Percentiles rank a stretch among this genome's conserved stretches.
Evolutionary conservation across 495 filamentous ascomycete genomes (phyloP).

Genomic region (Aspergillus saccharolyticus): DNA sequence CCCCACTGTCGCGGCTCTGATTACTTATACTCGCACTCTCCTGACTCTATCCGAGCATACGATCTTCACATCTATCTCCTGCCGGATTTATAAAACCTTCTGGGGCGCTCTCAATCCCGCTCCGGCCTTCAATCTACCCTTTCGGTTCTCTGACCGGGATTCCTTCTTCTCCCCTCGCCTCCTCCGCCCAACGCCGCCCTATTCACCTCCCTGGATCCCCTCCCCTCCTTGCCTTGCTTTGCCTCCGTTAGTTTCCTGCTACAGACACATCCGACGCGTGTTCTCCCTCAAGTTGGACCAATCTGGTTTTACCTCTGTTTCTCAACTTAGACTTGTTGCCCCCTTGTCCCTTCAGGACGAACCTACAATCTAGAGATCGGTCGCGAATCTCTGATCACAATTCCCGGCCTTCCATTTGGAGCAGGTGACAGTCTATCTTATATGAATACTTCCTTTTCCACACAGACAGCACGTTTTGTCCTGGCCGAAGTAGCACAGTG

Average conservation of each 20-base stretch:
- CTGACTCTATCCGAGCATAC: neutral
- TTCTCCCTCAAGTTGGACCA: slow-evolving; percentile 11
- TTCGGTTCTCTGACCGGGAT: neutral
- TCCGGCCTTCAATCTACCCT: neutral
- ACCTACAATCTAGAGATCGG: neutral
- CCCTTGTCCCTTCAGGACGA: neutral
- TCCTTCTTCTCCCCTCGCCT: neutral
- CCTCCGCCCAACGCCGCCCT: neutral
- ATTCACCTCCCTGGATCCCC: slow-evolving; percentile 1
- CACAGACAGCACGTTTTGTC: neutral
- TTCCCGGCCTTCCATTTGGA: neutral
- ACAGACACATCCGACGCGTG: slow-evolving; percentile 19
- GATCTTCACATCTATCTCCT: too few relatives aligned
- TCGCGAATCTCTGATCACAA: neutral
- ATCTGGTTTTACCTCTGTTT: neutral
- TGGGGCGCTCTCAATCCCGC: neutral
- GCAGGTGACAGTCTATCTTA: neutral
- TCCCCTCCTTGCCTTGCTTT: slow-evolving; percentile 14
- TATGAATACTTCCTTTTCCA: slow-evolving; percentile 1
- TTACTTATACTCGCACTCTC: neutral
- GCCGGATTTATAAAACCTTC: neutral
- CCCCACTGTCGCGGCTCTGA: neutral
- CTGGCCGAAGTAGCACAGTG: slow-evolving; percentile 6
- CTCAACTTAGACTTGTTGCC: neutral
- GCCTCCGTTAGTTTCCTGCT: slow-evolving; percentile 4